A percentile compares a stretch with the other conserved stretches of the same genome.
phyloP scores from a whole-genome alignment of 2,329 filamentous ascomycete genomes.

The Ilyonectria sp. region DNA sequence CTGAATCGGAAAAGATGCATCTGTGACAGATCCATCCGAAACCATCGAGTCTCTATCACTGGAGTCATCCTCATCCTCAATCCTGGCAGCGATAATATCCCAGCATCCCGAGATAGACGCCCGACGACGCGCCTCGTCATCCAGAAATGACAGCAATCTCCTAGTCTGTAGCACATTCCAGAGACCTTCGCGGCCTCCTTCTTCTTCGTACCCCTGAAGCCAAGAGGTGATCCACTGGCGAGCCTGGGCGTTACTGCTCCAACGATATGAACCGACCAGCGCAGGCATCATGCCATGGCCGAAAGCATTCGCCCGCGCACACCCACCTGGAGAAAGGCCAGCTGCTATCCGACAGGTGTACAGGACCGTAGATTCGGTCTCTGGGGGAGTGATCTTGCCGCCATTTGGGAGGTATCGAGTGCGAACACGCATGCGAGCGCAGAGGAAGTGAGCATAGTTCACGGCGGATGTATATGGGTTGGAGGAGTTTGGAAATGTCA shows the following conservation, averaged over 20 bases:
- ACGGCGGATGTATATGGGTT: conserved; percentile 11
- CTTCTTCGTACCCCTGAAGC: conserved; percentile 10
- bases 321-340: background rate
- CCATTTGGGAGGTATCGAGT: conserved; percentile 7
- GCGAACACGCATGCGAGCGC: conserved; percentile 19
- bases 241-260: conserved; percentile 3
- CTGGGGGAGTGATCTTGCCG: background rate
- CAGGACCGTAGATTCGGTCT: conserved; percentile 1
- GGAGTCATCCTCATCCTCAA: background rate
- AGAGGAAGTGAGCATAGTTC: conserved; percentile 21
- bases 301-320: conserved; percentile 7
- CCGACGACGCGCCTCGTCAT: background rate
- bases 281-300: conserved; percentile 23
- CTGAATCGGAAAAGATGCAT: background rate
- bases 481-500: conserved; percentile 15
- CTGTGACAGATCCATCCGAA: background rate
- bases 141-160: conserved; percentile 3
- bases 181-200: conserved; percentile 9
- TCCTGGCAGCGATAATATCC: background rate
- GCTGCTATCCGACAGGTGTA: conserved; percentile 19
- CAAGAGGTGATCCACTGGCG: conserved; percentile 9
- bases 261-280: conserved; percentile 7
- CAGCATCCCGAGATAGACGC: background rate
- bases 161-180: conserved; percentile 17
- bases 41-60: background rate